Conservation (phyloP, 2,329 filamentous ascomycete species). For the Diaporthe capsici region DNA sequence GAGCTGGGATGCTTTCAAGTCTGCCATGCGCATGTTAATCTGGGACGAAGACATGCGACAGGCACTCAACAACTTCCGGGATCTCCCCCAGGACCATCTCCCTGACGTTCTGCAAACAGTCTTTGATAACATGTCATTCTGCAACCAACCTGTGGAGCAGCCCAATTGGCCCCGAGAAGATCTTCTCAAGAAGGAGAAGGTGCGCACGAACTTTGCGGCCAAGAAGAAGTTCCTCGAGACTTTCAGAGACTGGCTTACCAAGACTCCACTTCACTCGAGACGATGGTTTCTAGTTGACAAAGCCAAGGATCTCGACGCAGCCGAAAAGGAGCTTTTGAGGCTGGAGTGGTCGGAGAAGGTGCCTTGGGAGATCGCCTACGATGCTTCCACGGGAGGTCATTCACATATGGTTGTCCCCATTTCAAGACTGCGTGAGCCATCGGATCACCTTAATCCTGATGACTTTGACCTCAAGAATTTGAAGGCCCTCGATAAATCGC, state of each 20-base stretch:
- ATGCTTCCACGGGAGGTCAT: background rate
- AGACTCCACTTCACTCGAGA: constrained; percentile 39
- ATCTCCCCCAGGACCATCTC: background rate
- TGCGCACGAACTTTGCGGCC: too few species aligned
- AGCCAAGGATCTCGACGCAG: background rate
- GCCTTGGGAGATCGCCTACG: constrained; percentile 27
- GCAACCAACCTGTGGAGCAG: background rate
- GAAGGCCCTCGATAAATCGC: background rate
- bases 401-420: constrained; percentile 26
- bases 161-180: background rate
- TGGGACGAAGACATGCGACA: constrained; percentile 25
- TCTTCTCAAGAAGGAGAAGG: background rate
- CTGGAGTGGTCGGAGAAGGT: constrained; percentile 39
- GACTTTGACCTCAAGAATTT: constrained; percentile 9
- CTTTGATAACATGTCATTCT: constrained; percentile 10
- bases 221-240: background rate
- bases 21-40: constrained; percentile 37
- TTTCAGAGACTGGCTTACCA: constrained; percentile 30
- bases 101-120: background rate
- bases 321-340: constrained; percentile 15
- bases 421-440: constrained; percentile 5
- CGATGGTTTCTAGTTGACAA: constrained; percentile 33
- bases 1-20: constrained; percentile 40
- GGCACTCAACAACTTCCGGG: background rate
- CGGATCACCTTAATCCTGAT: background rate